These are phyloP conservation scores for Ceratobasidium papillatum DNA, from an alignment of 1,284 basidiomycete species.

Conservation along the genomic window DNA sequence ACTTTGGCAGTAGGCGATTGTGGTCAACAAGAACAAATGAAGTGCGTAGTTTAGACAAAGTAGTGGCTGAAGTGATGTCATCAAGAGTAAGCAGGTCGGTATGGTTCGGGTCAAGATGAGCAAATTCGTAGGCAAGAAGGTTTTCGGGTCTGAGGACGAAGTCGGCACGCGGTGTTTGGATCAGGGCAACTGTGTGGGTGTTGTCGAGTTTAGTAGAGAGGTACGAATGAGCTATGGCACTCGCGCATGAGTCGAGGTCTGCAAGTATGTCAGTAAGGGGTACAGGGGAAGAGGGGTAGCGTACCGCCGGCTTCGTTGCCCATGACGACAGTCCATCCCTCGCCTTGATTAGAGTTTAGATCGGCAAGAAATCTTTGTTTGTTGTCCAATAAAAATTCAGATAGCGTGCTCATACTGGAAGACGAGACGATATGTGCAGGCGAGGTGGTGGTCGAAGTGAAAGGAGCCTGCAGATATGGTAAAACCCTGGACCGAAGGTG, in stretches of 20 bases:
- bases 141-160: slow-evolving; percentile 89
- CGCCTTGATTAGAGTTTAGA: slow-evolving; percentile 55
- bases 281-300: slow-evolving; percentile 47
- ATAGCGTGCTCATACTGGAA: slow-evolving; percentile 47
- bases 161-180: slow-evolving; percentile 75
- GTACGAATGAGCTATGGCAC: slow-evolving; percentile 83
- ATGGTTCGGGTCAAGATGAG: slow-evolving; percentile 60
- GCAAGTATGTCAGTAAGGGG: slow-evolving; percentile 27
- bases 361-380: slow-evolving; percentile 61
- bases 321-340: slow-evolving; percentile 83
- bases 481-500: slow-evolving; percentile 21
- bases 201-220: slow-evolving; percentile 63
- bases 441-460: slow-evolving; percentile 15
- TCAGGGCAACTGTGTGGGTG: slow-evolving; percentile 71
- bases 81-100: slow-evolving; percentile 66
- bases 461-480: slow-evolving; percentile 26
- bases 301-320: slow-evolving; percentile 93
- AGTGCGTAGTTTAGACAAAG: slow-evolving; percentile 62
- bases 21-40: slow-evolving; percentile 89
- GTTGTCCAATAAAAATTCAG: slow-evolving; percentile 54
- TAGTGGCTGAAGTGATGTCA: slow-evolving; percentile 59
- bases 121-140: slow-evolving; percentile 70
- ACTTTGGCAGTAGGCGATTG: slow-evolving; percentile 72
- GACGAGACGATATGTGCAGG: background rate
- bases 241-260: slow-evolving; percentile 91